Conservation (phyloP, 2,329 filamentous ascomycete species). For the Fusarium camptoceras region DNA sequence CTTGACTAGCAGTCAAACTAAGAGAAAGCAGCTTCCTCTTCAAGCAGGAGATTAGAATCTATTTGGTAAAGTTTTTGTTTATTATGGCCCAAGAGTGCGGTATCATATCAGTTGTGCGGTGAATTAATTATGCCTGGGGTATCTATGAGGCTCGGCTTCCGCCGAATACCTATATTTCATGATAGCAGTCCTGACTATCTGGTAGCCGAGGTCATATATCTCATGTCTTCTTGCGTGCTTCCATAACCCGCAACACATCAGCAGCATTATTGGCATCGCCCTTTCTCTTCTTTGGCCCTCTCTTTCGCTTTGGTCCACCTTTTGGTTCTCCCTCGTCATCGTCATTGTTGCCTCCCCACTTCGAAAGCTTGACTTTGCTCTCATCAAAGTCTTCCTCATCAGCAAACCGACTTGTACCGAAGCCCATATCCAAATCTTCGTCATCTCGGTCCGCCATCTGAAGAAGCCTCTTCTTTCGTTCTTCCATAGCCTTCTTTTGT, state of each 20-base stretch:
- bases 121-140: background rate
- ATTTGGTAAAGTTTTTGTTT: background rate
- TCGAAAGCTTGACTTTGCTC: slow-evolving; percentile 73
- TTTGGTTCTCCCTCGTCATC: slow-evolving; percentile 58
- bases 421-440: slow-evolving; percentile 93
- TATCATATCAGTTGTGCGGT: background rate
- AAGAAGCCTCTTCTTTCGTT: slow-evolving; percentile 79
- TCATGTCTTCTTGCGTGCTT: slow-evolving; percentile 62
- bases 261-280: slow-evolving; percentile 81
- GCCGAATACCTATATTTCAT: slow-evolving; percentile 23
- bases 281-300: slow-evolving; percentile 79
- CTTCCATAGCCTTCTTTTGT: slow-evolving; percentile 68
- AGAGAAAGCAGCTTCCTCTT: slow-evolving; percentile 29
- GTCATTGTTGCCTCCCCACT: slow-evolving; percentile 70
- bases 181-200: slow-evolving; percentile 5
- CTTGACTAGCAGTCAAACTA: slow-evolving; percentile 19
- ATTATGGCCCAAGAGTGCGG: background rate
- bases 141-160: slow-evolving; percentile 18
- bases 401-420: slow-evolving; percentile 86
- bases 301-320: slow-evolving; percentile 71
- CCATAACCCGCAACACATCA: slow-evolving; percentile 84
- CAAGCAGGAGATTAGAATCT: slow-evolving; percentile 7
- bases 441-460: slow-evolving; percentile 81
- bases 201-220: slow-evolving; percentile 1
- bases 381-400: slow-evolving; percentile 87